These are phyloP conservation scores for Stromatinia cepivora DNA, from an alignment of 2,329 filamentous ascomycete species.

Conservation along the genomic window DNA sequence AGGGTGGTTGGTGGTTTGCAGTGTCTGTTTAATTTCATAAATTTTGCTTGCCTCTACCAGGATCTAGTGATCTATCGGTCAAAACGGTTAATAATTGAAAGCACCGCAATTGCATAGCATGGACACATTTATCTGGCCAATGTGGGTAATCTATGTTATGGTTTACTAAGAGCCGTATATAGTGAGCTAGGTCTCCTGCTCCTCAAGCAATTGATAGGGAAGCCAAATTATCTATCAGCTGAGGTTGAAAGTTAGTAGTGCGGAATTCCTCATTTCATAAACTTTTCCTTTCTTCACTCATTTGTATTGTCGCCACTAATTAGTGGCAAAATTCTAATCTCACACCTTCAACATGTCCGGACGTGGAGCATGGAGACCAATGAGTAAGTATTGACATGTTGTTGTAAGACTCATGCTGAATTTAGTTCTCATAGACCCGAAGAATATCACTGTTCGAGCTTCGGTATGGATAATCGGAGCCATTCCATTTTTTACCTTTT, in stretches of 20 bases:
- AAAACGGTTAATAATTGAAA: not conserved
- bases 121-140: not conserved
- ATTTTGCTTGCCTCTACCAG: not conserved
- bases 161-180: slow-evolving; percentile 10
- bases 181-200: slow-evolving; percentile 9
- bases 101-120: slow-evolving; percentile 1
- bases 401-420: not conserved
- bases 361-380: slow-evolving; percentile 15
- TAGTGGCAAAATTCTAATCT: not conserved
- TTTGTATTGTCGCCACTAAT: not conserved
- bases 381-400: slow-evolving; percentile 15
- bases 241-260: slow-evolving; percentile 3
- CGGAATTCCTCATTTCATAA: not conserved
- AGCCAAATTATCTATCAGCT: slow-evolving; percentile 3
- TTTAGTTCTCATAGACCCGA: slow-evolving; percentile 1
- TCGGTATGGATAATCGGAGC: slow-evolving; percentile 15
- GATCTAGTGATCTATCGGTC: slow-evolving; percentile 1
- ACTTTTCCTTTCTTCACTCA: slow-evolving; percentile 18
- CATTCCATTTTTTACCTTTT: slow-evolving; percentile 16
- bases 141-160: not conserved
- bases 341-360: slow-evolving; percentile 11
- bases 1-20: not conserved
- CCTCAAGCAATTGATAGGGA: not conserved
- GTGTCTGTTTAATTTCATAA: not conserved
- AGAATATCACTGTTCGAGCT: slow-evolving; percentile 21